Base-by-base conservation (phyloP, 768 basidiomycete species). In the Cyclocybe aegerita region DNA sequence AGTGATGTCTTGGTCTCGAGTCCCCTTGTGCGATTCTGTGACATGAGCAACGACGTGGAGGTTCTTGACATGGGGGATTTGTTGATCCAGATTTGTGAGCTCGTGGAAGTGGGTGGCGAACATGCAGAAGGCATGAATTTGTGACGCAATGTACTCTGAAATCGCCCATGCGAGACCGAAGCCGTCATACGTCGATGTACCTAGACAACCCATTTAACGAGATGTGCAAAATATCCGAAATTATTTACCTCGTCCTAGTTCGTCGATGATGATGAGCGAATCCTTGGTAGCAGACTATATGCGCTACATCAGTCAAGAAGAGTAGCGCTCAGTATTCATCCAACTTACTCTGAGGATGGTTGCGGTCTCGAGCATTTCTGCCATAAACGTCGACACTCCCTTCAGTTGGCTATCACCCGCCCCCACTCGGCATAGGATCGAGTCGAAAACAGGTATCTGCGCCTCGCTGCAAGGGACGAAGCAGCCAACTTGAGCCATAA, bases 81-180 rank as follows among this genome's bases (percentile, higher is more conserved):
- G 82, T 68, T 96, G 88, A 55, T 94, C 88, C 15, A 99, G 78
- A 0, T 89, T 85, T 0, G 97, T 98, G 33, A 99, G 77, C 65
- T 99, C 97, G 68, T 98, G 96, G 70, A 98, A 99, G 65, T 98
- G 96, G 0, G 97, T 97, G 0, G 97, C 96, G 62, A 99, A 99
- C 6, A 98, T 76, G 63, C 94, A 96, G 69, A 97, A 97, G 2
- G 92, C 90, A 56, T 88, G 86, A 33, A 98, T 95, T 54, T 90
- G 76, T 3, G 89, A 90, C 1, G 94, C 95, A 52, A 99, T 96
- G 60, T 97, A 95, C 95, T 99, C 97, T 45, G 93, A 96, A 59
- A 98, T 98, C 1, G 96, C 93, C 96, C 96, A 99, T 0, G 97
- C 97, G 5, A 99, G 78, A 5, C 95, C 96, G 60, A 98, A 98